phyloP scores from a whole-genome alignment of 2,329 filamentous ascomycete genomes.

The Thermomyces lanuginosus region DNA sequence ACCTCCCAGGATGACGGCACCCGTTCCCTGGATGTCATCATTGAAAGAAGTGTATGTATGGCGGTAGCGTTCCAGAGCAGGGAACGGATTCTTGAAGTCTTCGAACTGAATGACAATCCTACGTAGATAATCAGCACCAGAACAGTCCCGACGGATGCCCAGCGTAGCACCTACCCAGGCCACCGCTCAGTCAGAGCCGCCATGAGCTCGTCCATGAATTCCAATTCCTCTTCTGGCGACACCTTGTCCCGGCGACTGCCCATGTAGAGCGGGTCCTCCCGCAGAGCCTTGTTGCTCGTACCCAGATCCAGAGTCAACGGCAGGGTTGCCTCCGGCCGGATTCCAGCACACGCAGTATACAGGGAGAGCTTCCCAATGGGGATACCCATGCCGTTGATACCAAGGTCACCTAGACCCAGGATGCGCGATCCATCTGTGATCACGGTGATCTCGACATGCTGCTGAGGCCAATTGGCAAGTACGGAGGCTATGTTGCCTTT shows the following conservation, averaged over 20 bases:
- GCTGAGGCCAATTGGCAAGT: slow-evolving; percentile 82
- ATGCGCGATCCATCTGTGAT: slow-evolving; percentile 91
- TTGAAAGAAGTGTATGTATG: slow-evolving; percentile 91
- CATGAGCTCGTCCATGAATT: slow-evolving; percentile 98
- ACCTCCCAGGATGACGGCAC: slow-evolving; percentile 81
- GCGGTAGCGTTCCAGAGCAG: slow-evolving; percentile 78
- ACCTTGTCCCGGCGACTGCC: slow-evolving; percentile 75
- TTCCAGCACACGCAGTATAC: slow-evolving; percentile 90
- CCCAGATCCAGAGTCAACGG: slow-evolving; percentile 48
- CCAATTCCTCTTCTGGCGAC: slow-evolving; percentile 59
- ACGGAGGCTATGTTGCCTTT: slow-evolving; percentile 77
- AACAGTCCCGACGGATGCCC: slow-evolving; percentile 4
- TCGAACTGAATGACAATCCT: slow-evolving; percentile 80
- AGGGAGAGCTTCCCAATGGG: slow-evolving; percentile 91
- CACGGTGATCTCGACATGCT: slow-evolving; percentile 84
- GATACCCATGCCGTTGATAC: slow-evolving; percentile 95
- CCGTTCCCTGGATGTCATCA: slow-evolving; percentile 94
- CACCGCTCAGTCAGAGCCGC: slow-evolving; percentile 63
- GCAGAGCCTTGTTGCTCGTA: slow-evolving; percentile 44
- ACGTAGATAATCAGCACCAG: slow-evolving; percentile 4
- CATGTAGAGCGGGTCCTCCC: slow-evolving; percentile 78
- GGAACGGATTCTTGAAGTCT: slow-evolving; percentile 96
- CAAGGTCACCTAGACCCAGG: slow-evolving; percentile 80
- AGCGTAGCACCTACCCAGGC: slow-evolving; percentile 41
- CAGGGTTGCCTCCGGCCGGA: slow-evolving; percentile 57